phyloP scores from a whole-genome alignment of 805 yeast genomes.

The Ogataea zsoltii region DNA sequence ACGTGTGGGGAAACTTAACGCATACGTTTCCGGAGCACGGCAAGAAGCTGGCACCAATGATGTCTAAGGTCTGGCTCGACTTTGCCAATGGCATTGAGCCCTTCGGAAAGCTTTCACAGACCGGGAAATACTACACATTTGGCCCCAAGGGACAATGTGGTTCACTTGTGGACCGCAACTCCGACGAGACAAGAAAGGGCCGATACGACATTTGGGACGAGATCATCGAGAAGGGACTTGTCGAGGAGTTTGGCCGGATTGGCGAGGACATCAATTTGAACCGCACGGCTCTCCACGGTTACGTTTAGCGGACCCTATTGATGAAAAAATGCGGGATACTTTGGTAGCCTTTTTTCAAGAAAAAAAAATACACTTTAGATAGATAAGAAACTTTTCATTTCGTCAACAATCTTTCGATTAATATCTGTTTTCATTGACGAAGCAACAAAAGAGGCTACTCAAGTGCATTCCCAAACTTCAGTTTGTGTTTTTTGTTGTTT shows the following conservation, averaged over 20 bases:
- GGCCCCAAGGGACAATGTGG: conserved; percentile 13
- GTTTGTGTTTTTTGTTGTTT: too few species aligned
- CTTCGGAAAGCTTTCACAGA: background rate
- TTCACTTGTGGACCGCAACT: conserved; percentile 4
- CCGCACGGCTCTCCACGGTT: conserved; percentile 5
- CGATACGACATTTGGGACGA: conserved; percentile 14
- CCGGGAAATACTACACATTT: conserved; percentile 7
- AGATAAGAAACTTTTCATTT: too few species aligned
- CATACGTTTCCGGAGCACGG: conserved; percentile 9
- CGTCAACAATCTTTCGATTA: too few species aligned
- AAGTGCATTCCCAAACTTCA: too few species aligned
- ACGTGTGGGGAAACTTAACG: conserved; percentile 15
- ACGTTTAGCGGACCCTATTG: background rate
- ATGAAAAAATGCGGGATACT: too few species aligned
- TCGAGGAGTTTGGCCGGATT: conserved; percentile 14
- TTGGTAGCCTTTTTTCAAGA: too few species aligned
- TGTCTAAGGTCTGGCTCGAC: conserved; percentile 9
- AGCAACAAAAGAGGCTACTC: too few species aligned
- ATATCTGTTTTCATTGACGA: too few species aligned
- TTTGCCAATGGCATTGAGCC: conserved; percentile 12
- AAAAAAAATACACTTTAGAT: too few species aligned
- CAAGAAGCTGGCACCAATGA: conserved; percentile 7
- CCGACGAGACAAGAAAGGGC: conserved; percentile 10
- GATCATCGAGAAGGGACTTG: conserved; percentile 7
- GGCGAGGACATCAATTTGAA: conserved; percentile 7